These are phyloP conservation scores for Ascochyta fabae DNA, from an alignment of 2,329 filamentous ascomycete species.

Conservation along the genomic window DNA sequence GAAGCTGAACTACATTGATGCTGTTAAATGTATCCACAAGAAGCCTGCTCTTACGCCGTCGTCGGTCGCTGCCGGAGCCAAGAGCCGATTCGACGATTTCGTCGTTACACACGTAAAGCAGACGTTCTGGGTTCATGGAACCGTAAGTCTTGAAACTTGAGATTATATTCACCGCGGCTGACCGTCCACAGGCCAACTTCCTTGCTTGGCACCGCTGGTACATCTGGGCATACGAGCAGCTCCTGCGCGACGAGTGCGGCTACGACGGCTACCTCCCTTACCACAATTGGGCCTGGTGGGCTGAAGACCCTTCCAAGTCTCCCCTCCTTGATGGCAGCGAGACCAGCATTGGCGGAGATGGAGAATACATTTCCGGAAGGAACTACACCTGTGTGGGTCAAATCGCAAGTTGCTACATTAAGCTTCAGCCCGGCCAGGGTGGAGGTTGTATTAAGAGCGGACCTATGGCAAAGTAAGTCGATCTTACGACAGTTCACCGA, in stretches of 20 bases:
- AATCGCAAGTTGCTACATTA: slow-evolving; percentile 34
- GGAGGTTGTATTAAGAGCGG: slow-evolving; percentile 62
- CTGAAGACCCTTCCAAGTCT: slow-evolving; percentile 53
- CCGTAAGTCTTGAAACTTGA: slow-evolving; percentile 14
- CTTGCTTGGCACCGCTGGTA: slow-evolving; percentile 53
- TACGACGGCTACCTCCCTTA: slow-evolving; percentile 55
- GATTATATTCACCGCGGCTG: neutral
- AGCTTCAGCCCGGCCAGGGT: slow-evolving; percentile 58
- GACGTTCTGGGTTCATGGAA: slow-evolving; percentile 38
- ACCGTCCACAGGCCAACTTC: slow-evolving; percentile 38
- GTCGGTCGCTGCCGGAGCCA: slow-evolving; percentile 29
- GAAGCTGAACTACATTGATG: slow-evolving; percentile 37
- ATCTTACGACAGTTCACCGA: neutral
- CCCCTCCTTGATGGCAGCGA: slow-evolving; percentile 63
- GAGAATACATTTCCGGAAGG: slow-evolving; percentile 39
- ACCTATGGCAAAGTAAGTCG: slow-evolving; percentile 56
- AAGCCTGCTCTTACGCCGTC: slow-evolving; percentile 32
- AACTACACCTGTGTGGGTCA: slow-evolving; percentile 42
- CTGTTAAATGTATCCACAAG: slow-evolving; percentile 36
- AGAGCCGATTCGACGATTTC: slow-evolving; percentile 42
- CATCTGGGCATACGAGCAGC: slow-evolving; percentile 52
- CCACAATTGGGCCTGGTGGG: slow-evolving; percentile 60
- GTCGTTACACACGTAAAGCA: slow-evolving; percentile 43
- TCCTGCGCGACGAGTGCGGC: slow-evolving; percentile 52
- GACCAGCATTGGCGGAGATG: slow-evolving; percentile 57